Evolutionary conservation across 345 rosid genomes (phyloP).

Genomic region (Cochlearia excelsa): DNA sequence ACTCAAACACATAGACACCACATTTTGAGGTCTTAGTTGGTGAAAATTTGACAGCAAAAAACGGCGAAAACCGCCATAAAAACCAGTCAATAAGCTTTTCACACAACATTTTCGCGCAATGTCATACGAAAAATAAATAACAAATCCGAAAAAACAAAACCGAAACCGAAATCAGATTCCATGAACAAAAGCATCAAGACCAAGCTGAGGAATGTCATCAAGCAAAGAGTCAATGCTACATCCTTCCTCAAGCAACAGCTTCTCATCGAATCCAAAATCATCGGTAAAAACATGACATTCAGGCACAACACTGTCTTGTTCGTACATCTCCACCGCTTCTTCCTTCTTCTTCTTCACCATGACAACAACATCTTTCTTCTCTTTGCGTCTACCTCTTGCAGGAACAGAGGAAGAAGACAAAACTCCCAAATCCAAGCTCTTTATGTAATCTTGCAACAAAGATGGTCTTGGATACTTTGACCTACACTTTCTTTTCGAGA

Average conservation of each 20-base stretch:
- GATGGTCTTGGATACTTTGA: constrained; percentile 72
- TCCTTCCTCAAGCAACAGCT: constrained; percentile 47
- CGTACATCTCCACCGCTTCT: constrained; percentile 22
- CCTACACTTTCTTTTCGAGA: constrained; percentile 74
- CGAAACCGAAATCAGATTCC: constrained; percentile 27
- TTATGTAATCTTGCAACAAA: constrained; percentile 87
- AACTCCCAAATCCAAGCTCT: constrained; percentile 60
- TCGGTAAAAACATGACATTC: constrained; percentile 44
- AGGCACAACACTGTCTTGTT: constrained; percentile 49
- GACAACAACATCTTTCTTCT: constrained; percentile 38
- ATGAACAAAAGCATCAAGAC: constrained; percentile 36
- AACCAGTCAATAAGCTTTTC: too few relatives aligned
- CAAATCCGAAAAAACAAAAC: neutral
- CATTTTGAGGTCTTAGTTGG: too few relatives aligned
- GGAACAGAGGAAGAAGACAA: constrained; percentile 26
- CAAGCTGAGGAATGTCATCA: constrained; percentile 50
- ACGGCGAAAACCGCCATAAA: too few relatives aligned
- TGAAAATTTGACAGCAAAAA: too few relatives aligned
- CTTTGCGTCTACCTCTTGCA: constrained; percentile 30
- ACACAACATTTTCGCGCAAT: too few relatives aligned
- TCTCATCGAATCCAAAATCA: constrained; percentile 62
- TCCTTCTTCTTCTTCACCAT: constrained; percentile 12
- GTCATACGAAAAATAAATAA: neutral
- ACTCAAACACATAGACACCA: too few relatives aligned
- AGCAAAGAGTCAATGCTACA: constrained; percentile 69